Base-by-base conservation (phyloP, 2,329 filamentous ascomycete species). In the Drechslerella coelobrocha region DNA sequence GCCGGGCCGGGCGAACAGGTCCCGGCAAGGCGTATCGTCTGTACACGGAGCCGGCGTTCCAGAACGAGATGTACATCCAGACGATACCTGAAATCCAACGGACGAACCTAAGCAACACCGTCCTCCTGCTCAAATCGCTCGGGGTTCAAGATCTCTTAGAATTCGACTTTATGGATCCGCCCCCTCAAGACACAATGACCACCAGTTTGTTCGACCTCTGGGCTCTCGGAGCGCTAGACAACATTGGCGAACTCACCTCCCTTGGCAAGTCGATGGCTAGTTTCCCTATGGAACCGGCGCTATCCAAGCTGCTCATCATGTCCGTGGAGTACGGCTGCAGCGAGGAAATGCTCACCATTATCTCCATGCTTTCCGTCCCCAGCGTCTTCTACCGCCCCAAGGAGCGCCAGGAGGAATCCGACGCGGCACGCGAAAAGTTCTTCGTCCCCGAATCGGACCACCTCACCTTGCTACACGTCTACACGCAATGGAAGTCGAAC, bases 91-190 rank as follows among this genome's bases (percentile, higher is more conserved):
- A 99, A 78, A 97, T 99, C 43, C 94, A 99, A 79, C 86, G 94
- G 17, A 99, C 94, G 0, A 99, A 97, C 76, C 85, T 99, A 1
- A 89, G 91, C 76, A 97, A 97, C 76, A 97, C 92, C 0, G 93
- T 99, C 2, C 83, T 99, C 12, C 85, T 99, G 52, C 84, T 99
- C 50, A 99, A 99, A 78, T 96, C 91, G 0, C 84, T 99, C 0
- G 94, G 94, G 0, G 93, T 99, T 17, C 93, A 91, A 77, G 92
- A 99, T 75, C 83, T 99, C 8, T 81, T 99, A 0, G 93, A 99
- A 78, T 99, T 99, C 77, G 92, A 97, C 78, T 99, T 99, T 76
- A 97, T 99, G 93, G 94, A 99, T 75, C 94, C 94, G 1, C 94
- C 94, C 5, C 94, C 94, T 0, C 94, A 99, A 79, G 95, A 99